Base-by-base conservation (phyloP, 352 stramenopile genomes). In the Hyaloperonospora brassicae region DNA sequence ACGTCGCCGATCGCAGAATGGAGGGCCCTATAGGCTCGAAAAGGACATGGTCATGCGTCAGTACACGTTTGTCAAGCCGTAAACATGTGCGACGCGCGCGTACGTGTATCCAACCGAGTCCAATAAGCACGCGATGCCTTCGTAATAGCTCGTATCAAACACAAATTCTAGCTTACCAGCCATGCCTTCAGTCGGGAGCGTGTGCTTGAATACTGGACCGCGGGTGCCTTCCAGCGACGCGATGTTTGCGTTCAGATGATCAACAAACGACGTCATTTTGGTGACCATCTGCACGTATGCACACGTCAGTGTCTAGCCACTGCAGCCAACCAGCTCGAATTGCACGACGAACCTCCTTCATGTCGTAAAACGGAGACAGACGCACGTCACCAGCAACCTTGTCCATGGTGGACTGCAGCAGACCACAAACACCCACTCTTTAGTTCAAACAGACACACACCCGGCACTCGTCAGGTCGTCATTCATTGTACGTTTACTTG, bases 121-220 rank as follows among this genome's bases (percentile, higher is more conserved):
- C 10, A 97, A 65, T 46, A 86, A 90, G 59, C 89, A 97, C n/a
- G 88, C 90, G 51, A 97, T 97, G 47, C 90, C 90, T 61, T 97
- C 82, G 43, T 87, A 87, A 59, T 84, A 86, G 42, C 71, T 66
- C 51, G 72, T 66, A 40, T 87, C 72, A 55, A 95, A 97, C 57
- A 79, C 79, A 31, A 97, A 70, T 56, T 96, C 87, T 24, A 97
- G 52, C 61, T 90, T 90, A 23, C 87, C 88, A 8, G 77, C 66
- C 11, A 75, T 61, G 47, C 86, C 71, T 62, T 97, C 89, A 36
- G 62, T 64, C 8, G 85, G 85, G 4, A 97, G 75, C 25, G 71
- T 79, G 71, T 97, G 97, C 75, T 96, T 96, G 63, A 86, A 97
- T 59, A 82, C 84, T 5, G 87, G 86, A 10, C 90, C 90, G 50